Evolutionary conservation across 305 asterid species (phyloP).

Genomic region (Ajuga reptans): DNA sequence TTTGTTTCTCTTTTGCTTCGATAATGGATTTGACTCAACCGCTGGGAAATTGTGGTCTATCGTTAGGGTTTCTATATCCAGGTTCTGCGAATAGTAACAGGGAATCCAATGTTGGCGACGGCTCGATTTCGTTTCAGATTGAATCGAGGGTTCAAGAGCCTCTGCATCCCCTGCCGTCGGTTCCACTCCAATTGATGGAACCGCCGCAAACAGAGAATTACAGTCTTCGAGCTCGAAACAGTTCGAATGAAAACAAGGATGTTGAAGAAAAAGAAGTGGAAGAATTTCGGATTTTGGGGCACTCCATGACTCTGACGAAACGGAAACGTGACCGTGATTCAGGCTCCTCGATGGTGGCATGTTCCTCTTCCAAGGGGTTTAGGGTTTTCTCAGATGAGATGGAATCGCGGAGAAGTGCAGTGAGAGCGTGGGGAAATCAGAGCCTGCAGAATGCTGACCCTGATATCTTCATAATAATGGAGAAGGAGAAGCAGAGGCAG

Average conservation of each 20-base stretch:
- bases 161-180: slow-evolving; percentile 31
- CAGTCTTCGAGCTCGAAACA: not conserved
- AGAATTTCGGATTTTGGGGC: slow-evolving; percentile 73
- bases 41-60: slow-evolving; percentile 42
- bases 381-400: slow-evolving; percentile 29
- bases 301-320: slow-evolving; percentile 59
- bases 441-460: slow-evolving; percentile 52
- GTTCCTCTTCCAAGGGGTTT: slow-evolving; percentile 32
- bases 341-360: slow-evolving; percentile 12
- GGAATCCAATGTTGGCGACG: slow-evolving; percentile 37
- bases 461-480: slow-evolving; percentile 53
- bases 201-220: slow-evolving; percentile 36
- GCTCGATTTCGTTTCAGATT: slow-evolving; percentile 56
- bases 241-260: slow-evolving; percentile 20
- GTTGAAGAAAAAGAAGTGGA: slow-evolving; percentile 44
- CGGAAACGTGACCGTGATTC: slow-evolving; percentile 56
- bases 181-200: slow-evolving; percentile 73
- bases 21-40: slow-evolving; percentile 48
- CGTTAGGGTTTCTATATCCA: slow-evolving; percentile 54
- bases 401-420: slow-evolving; percentile 39
- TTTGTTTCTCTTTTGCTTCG: not conserved
- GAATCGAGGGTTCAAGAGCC: slow-evolving; percentile 49
- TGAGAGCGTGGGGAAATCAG: slow-evolving; percentile 76
- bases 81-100: slow-evolving; percentile 28
- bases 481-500: slow-evolving; percentile 79